Evolutionary conservation across 148 eudicot genomes (phyloP).

Genomic region (Diospyros lotus): DNA sequence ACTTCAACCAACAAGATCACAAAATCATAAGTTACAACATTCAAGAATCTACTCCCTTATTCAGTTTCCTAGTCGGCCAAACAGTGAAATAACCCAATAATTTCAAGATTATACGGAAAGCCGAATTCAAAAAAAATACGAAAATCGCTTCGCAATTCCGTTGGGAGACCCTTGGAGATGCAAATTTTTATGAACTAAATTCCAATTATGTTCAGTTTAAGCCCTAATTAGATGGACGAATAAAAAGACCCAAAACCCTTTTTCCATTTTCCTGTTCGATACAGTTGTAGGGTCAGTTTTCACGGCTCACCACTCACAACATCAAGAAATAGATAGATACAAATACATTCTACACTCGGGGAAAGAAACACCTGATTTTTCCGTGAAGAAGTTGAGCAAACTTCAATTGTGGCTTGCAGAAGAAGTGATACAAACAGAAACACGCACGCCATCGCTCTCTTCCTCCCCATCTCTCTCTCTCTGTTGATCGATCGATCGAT

Average conservation of each 20-base stretch:
- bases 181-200: background rate
- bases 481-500: background rate
- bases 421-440: constrained; percentile 1
- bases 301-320: background rate
- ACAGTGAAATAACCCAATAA: background rate
- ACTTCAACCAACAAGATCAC: too few species aligned
- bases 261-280: background rate
- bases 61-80: too few species aligned
- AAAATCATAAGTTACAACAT: too few species aligned
- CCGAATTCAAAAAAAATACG: too few species aligned
- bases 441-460: background rate
- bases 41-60: too few species aligned
- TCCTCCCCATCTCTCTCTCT: constrained; percentile 13
- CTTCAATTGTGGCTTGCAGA: background rate
- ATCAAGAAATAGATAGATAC: background rate
- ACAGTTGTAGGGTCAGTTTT: background rate
- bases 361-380: constrained; percentile 10
- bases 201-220: background rate
- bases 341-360: background rate
- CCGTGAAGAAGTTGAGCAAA: background rate
- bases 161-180: background rate
- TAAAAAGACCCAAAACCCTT: background rate
- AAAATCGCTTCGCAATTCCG: background rate
- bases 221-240: background rate
- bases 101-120: background rate